phyloP scores from a whole-genome alignment of 345 rosid species.

The Erysimum cheiranthoides region DNA sequence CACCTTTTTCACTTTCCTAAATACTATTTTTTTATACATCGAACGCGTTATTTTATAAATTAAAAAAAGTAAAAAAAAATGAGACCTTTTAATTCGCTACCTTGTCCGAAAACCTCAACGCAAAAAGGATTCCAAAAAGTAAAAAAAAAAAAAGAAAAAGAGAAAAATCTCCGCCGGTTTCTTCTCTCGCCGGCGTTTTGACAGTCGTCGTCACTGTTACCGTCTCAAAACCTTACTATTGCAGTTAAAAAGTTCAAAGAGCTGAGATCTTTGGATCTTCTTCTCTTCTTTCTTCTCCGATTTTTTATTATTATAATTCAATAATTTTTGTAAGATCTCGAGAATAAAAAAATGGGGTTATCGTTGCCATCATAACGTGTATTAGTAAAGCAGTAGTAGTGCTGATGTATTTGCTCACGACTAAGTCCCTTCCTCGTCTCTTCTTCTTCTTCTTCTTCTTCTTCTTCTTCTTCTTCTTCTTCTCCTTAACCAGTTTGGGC shows the following conservation, averaged over 20 bases:
- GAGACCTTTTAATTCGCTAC: background rate
- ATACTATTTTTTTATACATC: background rate
- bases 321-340: constrained; percentile 32
- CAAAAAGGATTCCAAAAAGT: constrained; percentile 11
- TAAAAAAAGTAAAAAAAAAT: background rate
- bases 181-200: constrained; percentile 41
- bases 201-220: constrained; percentile 38
- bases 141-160: background rate
- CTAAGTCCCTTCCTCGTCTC: constrained; percentile 49
- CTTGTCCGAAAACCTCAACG: constrained; percentile 43
- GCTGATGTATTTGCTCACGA: constrained; percentile 58
- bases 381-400: constrained; percentile 46
- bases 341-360: constrained; percentile 31
- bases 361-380: constrained; percentile 46
- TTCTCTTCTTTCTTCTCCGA: background rate
- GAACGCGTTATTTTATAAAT: constrained; percentile 8
- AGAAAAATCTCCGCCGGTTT: constrained; percentile 20
- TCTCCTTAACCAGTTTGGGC: constrained; percentile 28
- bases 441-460: constrained; percentile 20
- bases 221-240: background rate
- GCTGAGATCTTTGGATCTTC: constrained; percentile 28
- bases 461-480: constrained; percentile 5
- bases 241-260: constrained; percentile 20
- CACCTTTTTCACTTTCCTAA: background rate
- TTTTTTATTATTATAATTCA: background rate